Base-by-base conservation (phyloP, 179 eudicot genomes). In the Sideroxylon spinosum region DNA sequence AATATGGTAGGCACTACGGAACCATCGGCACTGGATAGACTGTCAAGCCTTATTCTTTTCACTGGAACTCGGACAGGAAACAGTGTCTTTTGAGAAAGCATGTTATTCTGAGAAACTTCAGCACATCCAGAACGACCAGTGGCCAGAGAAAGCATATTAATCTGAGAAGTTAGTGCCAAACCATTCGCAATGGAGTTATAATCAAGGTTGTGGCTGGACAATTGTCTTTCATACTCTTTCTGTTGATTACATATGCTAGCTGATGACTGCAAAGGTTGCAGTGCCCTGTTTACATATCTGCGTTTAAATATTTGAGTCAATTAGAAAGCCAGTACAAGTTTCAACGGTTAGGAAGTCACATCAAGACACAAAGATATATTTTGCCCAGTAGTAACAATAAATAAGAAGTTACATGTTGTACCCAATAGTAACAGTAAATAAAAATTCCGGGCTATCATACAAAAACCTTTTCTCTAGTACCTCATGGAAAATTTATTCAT, bases 211-310 rank as follows among this genome's bases (percentile, higher is more conserved):
- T 77, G 79, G 77, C 69, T 78, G 26, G 84, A 65, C 20, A 78
- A 70, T 67, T 71, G 81, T 66, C 79, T 85, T 63, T 26, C 76
- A 7, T 52, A 76, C 32, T 74, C 78, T 55, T 84, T 83, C 75
- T 78, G 83, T 73, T 81, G 84, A 80, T 80, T 48, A 55, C 78
- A 77, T 28, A 56, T 82, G 55, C 81, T 82, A 55, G 82, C 78
- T 20, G 91, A 81, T 74, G 87, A 77, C 50, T 75, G 75, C 28
- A 26, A 50, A 66, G 81, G 56, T 25, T 77, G 88, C 44, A 80
- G 32, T 78, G 83, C 53, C 89, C 73, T 86, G 81, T 81, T 84
- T 48, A 83, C 76, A 56, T 90, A 92, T 87, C 97, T 92, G 88
- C 82, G 82, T 63, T 22, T 26, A 67, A 74, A 81, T 71, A 62